A percentile compares a stretch with the other conserved stretches of the same genome.
Conservation (phyloP, 805 yeast genomes). For the Yarrowia deformans region DNA sequence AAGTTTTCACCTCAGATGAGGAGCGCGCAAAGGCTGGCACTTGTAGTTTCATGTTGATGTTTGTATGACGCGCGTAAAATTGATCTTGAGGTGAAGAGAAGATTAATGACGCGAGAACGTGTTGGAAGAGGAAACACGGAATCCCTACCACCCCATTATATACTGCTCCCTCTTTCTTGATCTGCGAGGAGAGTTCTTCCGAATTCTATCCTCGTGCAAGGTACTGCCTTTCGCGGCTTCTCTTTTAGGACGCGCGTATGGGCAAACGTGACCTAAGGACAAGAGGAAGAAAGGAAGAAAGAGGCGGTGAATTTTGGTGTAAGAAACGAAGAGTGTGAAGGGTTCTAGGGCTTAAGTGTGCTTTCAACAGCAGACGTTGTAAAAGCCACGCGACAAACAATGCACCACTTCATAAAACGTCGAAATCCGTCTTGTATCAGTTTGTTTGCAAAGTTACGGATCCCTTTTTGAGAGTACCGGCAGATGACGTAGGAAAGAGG, state of each 20-base stretch:
- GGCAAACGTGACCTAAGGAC: neutral
- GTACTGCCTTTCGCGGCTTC: slow-evolving; percentile 10
- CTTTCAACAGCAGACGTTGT: no score
- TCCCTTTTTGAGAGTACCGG: neutral
- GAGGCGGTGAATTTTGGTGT: neutral
- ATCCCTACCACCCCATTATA: neutral
- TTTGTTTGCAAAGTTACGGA: neutral
- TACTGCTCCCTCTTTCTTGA: neutral
- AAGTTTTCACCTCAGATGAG: slow-evolving; percentile 2
- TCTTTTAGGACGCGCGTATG: neutral
- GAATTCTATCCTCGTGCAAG: neutral
- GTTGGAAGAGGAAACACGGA: no score
- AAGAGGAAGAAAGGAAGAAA: neutral
- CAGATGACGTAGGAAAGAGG: neutral
- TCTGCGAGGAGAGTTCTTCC: slow-evolving; percentile 5
- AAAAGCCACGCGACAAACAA: no score
- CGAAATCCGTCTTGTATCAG: no score
- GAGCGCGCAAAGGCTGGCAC: neutral
- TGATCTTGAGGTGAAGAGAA: no score
- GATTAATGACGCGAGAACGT: no score
- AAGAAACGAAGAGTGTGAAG: no score
- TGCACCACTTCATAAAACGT: no score
- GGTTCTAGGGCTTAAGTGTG: no score
- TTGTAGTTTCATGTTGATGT: neutral
- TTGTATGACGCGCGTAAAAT: no score